Percentiles rank a stretch among this genome's conserved stretches.
These are phyloP conservation scores for Penstemon eatonii DNA, from an alignment of 257 asterid genomes.

Conservation along the genomic window DNA sequence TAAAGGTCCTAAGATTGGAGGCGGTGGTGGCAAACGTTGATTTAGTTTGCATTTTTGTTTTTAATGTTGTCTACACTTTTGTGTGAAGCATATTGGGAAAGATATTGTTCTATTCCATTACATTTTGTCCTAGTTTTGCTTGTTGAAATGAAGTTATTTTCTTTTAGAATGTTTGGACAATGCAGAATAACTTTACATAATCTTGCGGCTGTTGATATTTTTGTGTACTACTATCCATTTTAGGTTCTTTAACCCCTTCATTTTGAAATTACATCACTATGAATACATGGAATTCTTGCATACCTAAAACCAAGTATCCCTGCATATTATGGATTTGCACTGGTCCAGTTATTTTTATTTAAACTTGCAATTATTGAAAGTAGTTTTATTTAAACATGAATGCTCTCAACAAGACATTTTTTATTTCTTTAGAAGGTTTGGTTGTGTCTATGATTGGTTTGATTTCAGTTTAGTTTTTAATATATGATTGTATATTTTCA, in stretches of 20 bases:
- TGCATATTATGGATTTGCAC: no score
- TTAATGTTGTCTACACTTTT: neutral
- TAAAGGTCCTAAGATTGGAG: conserved; percentile 82
- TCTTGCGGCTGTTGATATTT: no score
- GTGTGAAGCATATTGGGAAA: neutral
- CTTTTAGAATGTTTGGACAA: neutral
- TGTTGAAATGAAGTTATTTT: neutral
- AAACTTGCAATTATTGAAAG: neutral
- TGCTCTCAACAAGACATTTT: no score
- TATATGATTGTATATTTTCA: no score
- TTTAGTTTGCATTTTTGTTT: no score
- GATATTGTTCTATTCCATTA: neutral
- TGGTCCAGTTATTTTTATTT: neutral
- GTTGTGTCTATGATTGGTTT: no score
- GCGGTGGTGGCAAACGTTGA: conserved; percentile 85
- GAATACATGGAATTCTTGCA: neutral
- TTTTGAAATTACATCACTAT: neutral
- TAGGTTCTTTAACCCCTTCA: no score
- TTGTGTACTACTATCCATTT: no score
- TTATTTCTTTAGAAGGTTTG: no score
- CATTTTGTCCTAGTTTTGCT: neutral
- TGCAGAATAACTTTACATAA: no score
- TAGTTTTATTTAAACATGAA: neutral
- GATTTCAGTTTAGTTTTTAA: no score
- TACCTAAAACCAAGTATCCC: neutral